phyloP scores from a whole-genome alignment of 768 basidiomycete species.

The Saitozyma sp. region DNA sequence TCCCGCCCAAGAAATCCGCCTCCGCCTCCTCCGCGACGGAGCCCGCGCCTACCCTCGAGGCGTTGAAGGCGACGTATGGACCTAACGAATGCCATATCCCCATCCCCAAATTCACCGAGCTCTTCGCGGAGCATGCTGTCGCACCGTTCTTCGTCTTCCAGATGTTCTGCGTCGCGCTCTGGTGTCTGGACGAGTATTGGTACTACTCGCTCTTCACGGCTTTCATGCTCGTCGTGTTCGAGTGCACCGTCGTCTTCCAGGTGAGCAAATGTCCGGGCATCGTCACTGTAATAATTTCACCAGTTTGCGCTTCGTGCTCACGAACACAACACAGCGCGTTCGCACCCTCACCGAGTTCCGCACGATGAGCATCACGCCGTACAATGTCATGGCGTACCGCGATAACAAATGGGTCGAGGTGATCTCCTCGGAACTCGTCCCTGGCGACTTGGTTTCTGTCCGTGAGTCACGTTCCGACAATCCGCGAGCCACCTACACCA shows the following conservation, averaged over 20 bases:
- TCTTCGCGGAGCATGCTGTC: constrained; percentile 93
- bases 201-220: constrained; percentile 95
- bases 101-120: constrained; percentile 85
- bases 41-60: constrained; percentile 56
- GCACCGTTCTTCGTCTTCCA: constrained; percentile 99
- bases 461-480: constrained; percentile 56
- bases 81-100: constrained; percentile 96
- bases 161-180: constrained; percentile 93
- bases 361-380: constrained; percentile 93
- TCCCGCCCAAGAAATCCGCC: constrained; percentile 19
- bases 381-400: constrained; percentile 77
- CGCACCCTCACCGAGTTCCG: constrained; percentile 91
- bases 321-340: constrained; percentile 72
- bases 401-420: constrained; percentile 74
- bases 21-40: constrained; percentile 10
- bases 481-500: background rate
- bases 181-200: constrained; percentile 99
- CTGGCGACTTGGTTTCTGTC: constrained; percentile 85
- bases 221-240: constrained; percentile 97
- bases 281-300: too few relatives aligned
- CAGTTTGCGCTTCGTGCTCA: background rate
- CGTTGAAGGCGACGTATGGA: constrained; percentile 71
- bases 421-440: constrained; percentile 82
- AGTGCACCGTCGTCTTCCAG: constrained; percentile 99
- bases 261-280: constrained; percentile 55